Base-by-base conservation (phyloP, 1,284 basidiomycete genomes). In the Schizopora paradoxa region DNA sequence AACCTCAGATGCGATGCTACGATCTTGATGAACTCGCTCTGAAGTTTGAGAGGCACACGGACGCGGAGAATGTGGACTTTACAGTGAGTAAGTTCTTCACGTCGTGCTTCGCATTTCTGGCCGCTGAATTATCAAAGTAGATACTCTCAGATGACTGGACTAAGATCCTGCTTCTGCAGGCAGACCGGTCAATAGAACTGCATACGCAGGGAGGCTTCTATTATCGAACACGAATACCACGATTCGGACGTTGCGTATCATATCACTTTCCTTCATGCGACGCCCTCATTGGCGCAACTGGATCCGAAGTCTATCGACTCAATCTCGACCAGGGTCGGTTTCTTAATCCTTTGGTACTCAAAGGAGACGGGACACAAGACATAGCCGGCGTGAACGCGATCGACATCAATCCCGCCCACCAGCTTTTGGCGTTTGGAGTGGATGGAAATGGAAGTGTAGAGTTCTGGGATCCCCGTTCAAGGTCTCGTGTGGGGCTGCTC, bases 91-190 rank as follows among this genome's bases (percentile, higher is more conserved):
- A 74, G 76, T 79, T 31, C 21, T 40, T 26, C 40, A 21, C 38
- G 23, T 38, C 21, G n/a, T 8, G 45, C 40, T 44, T 28, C 41
- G 47, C 32, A 43, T 41, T 42, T 31, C 22, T 35, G 43, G 27
- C 26, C 43, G 40, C 25, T 48, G 41, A 18, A 47, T 19, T 29
- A 13, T 36, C 6, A 31, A 34, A 46, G 8, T 63, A 96, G 93
- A 86, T 94, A 60, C 75, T 99, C 7, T 97, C 94, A 1, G 86
- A 92, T 61, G 96, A 99, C 70, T 99, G 96, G 96, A 99, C 95
- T 13, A 99, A 99, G 66, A 87, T 88, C n/a, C 76, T 98, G 48
- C 94, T 96, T 61, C 77, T 99, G 1, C 96, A 99, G 75, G 84
- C 86, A 40, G 94, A 99, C 68, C 83, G 96, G n/a, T 90, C 91